phyloP scores from a whole-genome alignment of 805 yeast genomes.

The Sporopachydermia lactativora region DNA sequence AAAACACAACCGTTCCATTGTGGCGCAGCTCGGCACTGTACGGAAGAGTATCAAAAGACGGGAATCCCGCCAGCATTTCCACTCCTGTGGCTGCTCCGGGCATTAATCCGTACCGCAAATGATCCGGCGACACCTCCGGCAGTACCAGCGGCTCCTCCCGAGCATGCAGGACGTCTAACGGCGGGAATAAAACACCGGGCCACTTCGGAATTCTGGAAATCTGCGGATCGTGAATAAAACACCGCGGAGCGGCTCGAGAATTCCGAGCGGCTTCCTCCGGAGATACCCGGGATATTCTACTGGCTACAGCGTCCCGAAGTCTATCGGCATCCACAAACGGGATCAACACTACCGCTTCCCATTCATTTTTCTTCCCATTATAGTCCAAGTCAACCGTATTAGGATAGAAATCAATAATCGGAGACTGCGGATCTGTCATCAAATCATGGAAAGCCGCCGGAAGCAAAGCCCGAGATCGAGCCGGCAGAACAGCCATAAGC shows the following conservation, averaged over 20 bases:
- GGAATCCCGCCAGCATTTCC: conserved; percentile 81
- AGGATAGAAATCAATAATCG: conserved; percentile 86
- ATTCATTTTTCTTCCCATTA: conserved; percentile 90
- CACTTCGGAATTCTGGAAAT: conserved; percentile 37
- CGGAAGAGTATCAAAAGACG: conserved; percentile 61
- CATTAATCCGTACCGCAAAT: conserved; percentile 34
- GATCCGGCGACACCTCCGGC: conserved; percentile 30
- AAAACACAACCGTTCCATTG: conserved; percentile 65
- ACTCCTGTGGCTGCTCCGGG: conserved; percentile 56
- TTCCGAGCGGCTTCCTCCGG: conserved; percentile 68
- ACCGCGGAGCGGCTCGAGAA: conserved; percentile 53
- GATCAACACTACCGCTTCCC: conserved; percentile 95
- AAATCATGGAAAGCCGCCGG: conserved; percentile 67
- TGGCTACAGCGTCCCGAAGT: conserved; percentile 56
- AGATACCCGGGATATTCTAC: conserved; percentile 44
- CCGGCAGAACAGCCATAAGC: conserved; percentile 94
- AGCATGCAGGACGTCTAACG: conserved; percentile 70
- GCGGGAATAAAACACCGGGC: conserved; percentile 58
- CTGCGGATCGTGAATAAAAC: conserved; percentile 67
- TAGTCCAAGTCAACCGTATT: conserved; percentile 72
- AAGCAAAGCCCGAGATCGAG: conserved; percentile 68
- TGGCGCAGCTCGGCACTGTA: conserved; percentile 36
- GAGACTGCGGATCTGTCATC: conserved; percentile 78
- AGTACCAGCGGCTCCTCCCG: conserved; percentile 41
- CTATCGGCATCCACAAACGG: conserved; percentile 82